Conservation (phyloP, 768 basidiomycete genomes). For the Macrolepiota albuminosa region DNA sequence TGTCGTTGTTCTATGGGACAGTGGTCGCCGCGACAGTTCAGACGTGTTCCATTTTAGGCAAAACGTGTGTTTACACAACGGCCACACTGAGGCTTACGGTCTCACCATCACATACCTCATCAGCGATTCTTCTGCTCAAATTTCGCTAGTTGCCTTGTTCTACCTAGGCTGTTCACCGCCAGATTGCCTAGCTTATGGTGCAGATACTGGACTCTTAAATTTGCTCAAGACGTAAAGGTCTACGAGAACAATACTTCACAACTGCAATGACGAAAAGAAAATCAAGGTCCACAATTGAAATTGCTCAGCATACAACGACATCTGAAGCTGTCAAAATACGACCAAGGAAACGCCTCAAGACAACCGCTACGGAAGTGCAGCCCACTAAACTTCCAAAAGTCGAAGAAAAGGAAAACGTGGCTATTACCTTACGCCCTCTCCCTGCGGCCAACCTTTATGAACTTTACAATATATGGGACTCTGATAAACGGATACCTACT, state of each 20-base stretch:
- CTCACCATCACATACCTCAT: background rate
- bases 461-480: conserved; percentile 30
- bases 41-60: no score
- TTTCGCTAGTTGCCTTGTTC: background rate
- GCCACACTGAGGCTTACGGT: no score
- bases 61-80: no score
- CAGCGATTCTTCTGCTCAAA: background rate
- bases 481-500: conserved; percentile 33
- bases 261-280: conserved; percentile 3
- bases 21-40: no score
- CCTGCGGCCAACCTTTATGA: conserved; percentile 27
- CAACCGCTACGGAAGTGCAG: background rate
- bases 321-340: conserved; percentile 13
- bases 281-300: background rate
- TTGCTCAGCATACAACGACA: conserved; percentile 9
- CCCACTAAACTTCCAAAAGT: background rate
- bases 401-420: conserved; percentile 6
- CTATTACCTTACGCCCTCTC: background rate
- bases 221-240: background rate
- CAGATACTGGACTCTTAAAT: background rate
- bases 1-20: no score
- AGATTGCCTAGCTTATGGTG: background rate
- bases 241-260: background rate
- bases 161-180: background rate
- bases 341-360: conserved; percentile 1